phyloP scores from a whole-genome alignment of 2,329 filamentous ascomycete species.

The Penicillium digitatum region DNA sequence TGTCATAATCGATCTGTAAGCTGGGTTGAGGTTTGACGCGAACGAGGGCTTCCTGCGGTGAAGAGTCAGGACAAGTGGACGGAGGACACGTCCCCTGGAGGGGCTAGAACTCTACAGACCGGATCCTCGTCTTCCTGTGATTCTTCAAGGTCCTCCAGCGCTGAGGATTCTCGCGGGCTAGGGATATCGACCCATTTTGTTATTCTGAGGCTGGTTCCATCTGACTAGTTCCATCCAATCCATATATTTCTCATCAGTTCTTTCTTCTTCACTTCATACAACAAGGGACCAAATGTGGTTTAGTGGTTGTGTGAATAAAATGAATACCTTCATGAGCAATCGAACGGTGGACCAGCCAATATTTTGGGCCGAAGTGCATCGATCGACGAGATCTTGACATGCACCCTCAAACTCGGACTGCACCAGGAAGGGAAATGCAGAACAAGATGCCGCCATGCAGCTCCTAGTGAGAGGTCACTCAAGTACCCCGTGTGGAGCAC shows the following conservation, averaged over 20 bases:
- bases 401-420: slow-evolving; percentile 61
- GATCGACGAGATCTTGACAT: slow-evolving; percentile 55
- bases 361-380: slow-evolving; percentile 50
- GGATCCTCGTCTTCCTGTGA: slow-evolving; percentile 9
- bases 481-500: not conserved
- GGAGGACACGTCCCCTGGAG: slow-evolving; percentile 5
- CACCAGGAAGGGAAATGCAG: slow-evolving; percentile 58
- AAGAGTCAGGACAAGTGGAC: slow-evolving; percentile 11
- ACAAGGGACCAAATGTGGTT: slow-evolving; percentile 1
- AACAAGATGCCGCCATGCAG: slow-evolving; percentile 13
- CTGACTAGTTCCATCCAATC: not conserved
- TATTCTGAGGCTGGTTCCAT: slow-evolving; percentile 4
- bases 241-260: slow-evolving; percentile 1
- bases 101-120: slow-evolving; percentile 8
- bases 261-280: not conserved
- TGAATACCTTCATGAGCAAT: slow-evolving; percentile 31
- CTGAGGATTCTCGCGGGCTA: not conserved
- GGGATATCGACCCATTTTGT: slow-evolving; percentile 3
- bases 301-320: slow-evolving; percentile 6
- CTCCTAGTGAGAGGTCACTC: slow-evolving; percentile 1
- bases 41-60: slow-evolving; percentile 42
- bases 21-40: slow-evolving; percentile 33
- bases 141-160: not conserved
- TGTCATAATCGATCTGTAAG: slow-evolving; percentile 63
- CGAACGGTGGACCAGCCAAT: slow-evolving; percentile 40